Evolutionary conservation across 2,329 filamentous ascomycete species (phyloP).

Genomic region (Xylaria sp.): DNA sequence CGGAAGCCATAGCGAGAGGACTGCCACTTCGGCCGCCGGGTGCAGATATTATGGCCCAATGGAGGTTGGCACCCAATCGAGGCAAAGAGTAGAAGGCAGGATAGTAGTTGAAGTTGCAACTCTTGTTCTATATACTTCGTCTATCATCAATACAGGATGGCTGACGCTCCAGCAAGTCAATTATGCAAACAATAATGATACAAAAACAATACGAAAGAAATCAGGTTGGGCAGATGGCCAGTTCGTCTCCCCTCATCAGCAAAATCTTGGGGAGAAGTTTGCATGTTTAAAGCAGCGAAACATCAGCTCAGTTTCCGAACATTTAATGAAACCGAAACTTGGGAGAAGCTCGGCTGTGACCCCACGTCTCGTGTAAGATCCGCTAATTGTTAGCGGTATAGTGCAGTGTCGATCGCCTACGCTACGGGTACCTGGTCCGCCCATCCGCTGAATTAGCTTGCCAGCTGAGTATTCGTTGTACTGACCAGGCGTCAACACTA

Average conservation of each 20-base stretch:
- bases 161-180: not conserved
- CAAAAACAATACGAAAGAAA: not conserved
- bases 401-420: not conserved
- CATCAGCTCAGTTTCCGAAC: conserved; percentile 1
- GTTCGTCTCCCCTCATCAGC: not conserved
- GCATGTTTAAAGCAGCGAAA: conserved; percentile 10
- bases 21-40: not conserved
- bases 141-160: not conserved
- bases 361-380: not conserved
- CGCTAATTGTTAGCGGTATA: not conserved
- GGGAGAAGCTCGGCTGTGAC: not conserved
- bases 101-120: not conserved
- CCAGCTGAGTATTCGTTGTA: too few species aligned
- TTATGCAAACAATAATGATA: not conserved
- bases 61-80: not conserved
- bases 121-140: not conserved
- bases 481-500: too few species aligned
- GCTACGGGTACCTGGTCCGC: conserved; percentile 21
- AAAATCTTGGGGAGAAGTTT: not conserved
- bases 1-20: conserved; percentile 21
- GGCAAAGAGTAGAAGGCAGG: not conserved
- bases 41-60: not conserved
- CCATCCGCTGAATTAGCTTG: conserved; percentile 6
- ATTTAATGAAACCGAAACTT: conserved; percentile 10
- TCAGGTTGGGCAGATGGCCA: not conserved